Base-by-base conservation (phyloP, 2,329 filamentous ascomycete species). In the Neofusicoccum sp. region DNA sequence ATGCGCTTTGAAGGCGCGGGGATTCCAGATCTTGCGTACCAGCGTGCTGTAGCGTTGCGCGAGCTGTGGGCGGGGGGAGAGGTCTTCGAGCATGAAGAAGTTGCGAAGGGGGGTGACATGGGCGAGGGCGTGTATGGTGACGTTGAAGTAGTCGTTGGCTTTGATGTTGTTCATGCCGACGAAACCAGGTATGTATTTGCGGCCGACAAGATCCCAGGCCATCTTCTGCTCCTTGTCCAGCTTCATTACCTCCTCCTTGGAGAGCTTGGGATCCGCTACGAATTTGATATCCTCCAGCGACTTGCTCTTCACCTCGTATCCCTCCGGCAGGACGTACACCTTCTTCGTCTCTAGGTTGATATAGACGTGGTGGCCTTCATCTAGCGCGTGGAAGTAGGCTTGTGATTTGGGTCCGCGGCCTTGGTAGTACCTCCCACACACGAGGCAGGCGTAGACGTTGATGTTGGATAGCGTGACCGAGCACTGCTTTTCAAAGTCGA, bases 151-250 rank as follows among this genome's bases (percentile, higher is more conserved):
- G 79, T 99, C 95, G 78, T 99, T 99, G 62, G 95, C 91, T 76
- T 99, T 99, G 82, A 99, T 97, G 78, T 99, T 99, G 82, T 99
- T 99, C 90, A 99, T 96, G 66, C 95, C 95, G 63, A 99, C 91
- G 73, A 93, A 99, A 5, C 95, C 93, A 20, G 95, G 95, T 66
- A 88, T 88, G 77, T 99, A 99, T 72, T 89, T 86, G 75, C 89
- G 90, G 64, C 91, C 91, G 53, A 82, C 82, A 43, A 98, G 82
- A 69, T 96, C 93, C 84, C 88, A 92, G 45, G 86, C 85, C 16
- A 79, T 82, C 70, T 82, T 81, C 58, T 80, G 79, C 65, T 81
- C 81, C 69, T 80, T 87, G 77, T 98, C 95, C 65, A 98, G 79
- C 68, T 86, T 86, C 69, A 86, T 82, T 33, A 98, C 93, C 70